These are phyloP conservation scores for Suillus subluteus DNA, from an alignment of 768 basidiomycete genomes.

Conservation along the genomic window DNA sequence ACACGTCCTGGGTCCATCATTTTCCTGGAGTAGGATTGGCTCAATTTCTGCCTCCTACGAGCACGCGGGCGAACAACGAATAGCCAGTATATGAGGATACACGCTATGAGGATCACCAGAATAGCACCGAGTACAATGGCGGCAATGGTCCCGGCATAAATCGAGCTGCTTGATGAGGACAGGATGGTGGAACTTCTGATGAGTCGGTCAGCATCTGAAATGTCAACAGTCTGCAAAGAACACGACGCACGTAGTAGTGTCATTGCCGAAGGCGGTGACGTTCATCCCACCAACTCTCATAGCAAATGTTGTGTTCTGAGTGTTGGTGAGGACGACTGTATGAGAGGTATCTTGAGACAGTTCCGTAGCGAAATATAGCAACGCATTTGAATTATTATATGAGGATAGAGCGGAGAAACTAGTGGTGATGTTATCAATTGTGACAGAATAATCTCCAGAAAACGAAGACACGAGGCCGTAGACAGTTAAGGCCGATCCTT, in stretches of 20 bases:
- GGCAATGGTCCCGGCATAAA: constrained; percentile 63
- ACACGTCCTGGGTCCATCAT: constrained; percentile 17
- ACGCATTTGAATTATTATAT: constrained; percentile 50
- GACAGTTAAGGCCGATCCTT: constrained; percentile 66
- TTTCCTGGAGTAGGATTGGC: not conserved
- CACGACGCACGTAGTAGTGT: constrained; percentile 32
- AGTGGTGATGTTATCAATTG: constrained; percentile 53
- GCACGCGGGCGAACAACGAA: constrained; percentile 52
- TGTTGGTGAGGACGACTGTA: constrained; percentile 57
- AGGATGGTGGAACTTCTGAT: constrained; percentile 22
- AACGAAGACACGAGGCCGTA: constrained; percentile 60
- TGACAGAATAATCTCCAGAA: constrained; percentile 62
- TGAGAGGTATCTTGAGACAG: constrained; percentile 56
- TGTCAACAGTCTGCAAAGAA: constrained; percentile 3
- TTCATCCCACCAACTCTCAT: constrained; percentile 54
- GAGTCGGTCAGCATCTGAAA: constrained; percentile 11
- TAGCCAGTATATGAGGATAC: constrained; percentile 45
- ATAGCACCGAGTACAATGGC: constrained; percentile 62
- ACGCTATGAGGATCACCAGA: constrained; percentile 51
- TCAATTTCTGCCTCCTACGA: constrained; percentile 29
- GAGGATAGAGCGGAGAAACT: constrained; percentile 55
- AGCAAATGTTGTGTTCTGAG: constrained; percentile 53
- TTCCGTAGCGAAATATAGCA: constrained; percentile 67
- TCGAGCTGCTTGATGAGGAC: constrained; percentile 25
- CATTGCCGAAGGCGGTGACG: constrained; percentile 42